A percentile compares a stretch with the other conserved stretches of the same genome.
Conservation (phyloP, 768 basidiomycete genomes). For the Lactifluus echinatus region DNA sequence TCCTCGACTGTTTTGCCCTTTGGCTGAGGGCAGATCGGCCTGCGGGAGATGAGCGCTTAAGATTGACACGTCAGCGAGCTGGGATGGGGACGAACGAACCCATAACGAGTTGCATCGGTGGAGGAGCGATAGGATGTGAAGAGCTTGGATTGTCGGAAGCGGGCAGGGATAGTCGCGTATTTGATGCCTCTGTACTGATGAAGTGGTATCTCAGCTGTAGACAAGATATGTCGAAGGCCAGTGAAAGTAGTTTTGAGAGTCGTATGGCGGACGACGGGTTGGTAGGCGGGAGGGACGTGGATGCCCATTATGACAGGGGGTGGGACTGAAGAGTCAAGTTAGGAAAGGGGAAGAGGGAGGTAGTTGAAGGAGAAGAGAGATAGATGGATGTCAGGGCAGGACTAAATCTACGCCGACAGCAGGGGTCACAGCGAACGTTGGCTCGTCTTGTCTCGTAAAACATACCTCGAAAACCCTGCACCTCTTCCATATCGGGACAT, state of each 20-base stretch:
- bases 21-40: conserved; percentile 70
- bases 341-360: not conserved
- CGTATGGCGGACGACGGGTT: conserved; percentile 39
- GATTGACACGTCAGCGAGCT: not conserved
- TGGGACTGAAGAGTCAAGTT: not conserved
- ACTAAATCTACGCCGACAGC: not conserved
- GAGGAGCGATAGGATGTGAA: conserved; percentile 46
- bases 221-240: conserved; percentile 54
- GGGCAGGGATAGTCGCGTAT: conserved; percentile 63
- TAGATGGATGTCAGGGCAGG: not conserved
- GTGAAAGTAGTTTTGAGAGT: conserved; percentile 55
- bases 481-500: conserved; percentile 6
- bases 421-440: not conserved
- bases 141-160: conserved; percentile 67
- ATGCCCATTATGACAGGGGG: conserved; percentile 13
- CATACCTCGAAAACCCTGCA: not conserved
- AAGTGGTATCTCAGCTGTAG: conserved; percentile 45
- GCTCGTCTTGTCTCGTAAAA: not conserved
- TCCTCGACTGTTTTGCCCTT: conserved; percentile 45
- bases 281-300: conserved; percentile 12
- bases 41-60: conserved; percentile 24
- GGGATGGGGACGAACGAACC: conserved; percentile 37
- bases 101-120: conserved; percentile 57
- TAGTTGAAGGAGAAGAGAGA: not conserved
- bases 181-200: conserved; percentile 74